phyloP scores from a whole-genome alignment of 495 filamentous ascomycete genomes.

The Neurospora tetrasperma region DNA sequence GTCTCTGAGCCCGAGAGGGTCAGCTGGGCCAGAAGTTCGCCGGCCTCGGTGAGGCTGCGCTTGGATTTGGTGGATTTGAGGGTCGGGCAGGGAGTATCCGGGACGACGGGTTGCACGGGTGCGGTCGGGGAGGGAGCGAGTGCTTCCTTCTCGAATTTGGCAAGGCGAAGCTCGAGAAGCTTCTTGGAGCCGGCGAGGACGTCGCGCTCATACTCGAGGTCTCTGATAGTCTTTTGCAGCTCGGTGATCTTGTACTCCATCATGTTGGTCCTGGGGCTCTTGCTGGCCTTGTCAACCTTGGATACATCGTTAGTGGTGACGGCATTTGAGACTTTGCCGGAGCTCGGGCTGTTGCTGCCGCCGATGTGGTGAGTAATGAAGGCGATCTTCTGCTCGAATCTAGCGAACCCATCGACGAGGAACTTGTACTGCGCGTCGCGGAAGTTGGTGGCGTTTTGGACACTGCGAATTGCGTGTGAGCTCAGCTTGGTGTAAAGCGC shows the following conservation, averaged over 20 bases:
- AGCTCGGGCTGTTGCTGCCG: not conserved
- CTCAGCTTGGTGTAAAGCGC: not conserved
- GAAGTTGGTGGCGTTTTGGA: not conserved
- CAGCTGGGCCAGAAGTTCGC: not conserved
- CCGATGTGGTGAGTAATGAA: not conserved
- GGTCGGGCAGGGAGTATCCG: not conserved
- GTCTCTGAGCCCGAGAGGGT: not conserved
- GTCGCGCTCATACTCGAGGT: not conserved
- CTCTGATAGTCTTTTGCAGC: not conserved
- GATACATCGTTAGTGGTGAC: not conserved
- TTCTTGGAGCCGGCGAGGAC: not conserved
- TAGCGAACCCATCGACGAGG: not conserved
- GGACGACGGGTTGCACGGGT: not conserved
- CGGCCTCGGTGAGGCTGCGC: not conserved
- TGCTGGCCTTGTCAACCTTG: not conserved
- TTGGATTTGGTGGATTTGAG: not conserved
- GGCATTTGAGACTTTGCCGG: not conserved
- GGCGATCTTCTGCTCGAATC: not conserved
- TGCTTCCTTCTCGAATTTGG: not conserved
- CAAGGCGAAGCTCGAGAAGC: not conserved
- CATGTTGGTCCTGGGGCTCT: not conserved
- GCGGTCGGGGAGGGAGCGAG: not conserved
- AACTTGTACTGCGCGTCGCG: not conserved
- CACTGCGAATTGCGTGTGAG: not conserved
- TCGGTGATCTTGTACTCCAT: not conserved